Base-by-base conservation (phyloP, 2,329 filamentous ascomycete genomes). In the Cephalotrichum gorgonifer region DNA sequence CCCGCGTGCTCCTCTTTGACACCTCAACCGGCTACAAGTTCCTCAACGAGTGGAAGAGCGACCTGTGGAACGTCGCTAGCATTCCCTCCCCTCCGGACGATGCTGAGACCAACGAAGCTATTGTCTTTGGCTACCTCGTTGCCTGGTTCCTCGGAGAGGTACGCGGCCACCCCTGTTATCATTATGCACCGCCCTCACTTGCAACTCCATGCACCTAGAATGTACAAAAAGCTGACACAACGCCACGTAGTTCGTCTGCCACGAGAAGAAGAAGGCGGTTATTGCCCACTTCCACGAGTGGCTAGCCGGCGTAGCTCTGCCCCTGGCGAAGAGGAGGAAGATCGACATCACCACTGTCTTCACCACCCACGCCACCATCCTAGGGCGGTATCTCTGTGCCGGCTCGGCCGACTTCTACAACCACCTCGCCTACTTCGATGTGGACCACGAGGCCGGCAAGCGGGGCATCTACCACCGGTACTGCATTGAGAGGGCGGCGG, bases 81-180 rank as follows among this genome's bases (percentile, higher is more conserved):
- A 97, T 98, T 58, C 93, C 93, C n/a, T 88, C 89, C 14, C 93
- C 93, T 11, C 84, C 87, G 7, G 82, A 82, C 54, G 93, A 98
- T 61, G 84, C 90, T 47, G 93, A 98, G 74, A 96, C 93, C 49
- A 97, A 96, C 11, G 39, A 44, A n/a, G 43, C 47, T n/a, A 35
- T 49, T 14, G 15, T 38, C 28, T 49, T 49, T 38, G 47, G 47
- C 11, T 49, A 43, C 41, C 30, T 49, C 27, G 20, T 43, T n/a
- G 22, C 28, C 14, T 42, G 38, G 39, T 49, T 49, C 43, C 17
- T 49, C 9, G 35, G 25, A 35, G 47, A 49, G 22, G 47, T 49
- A 43, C 27, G 25, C 63, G 93, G 86, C 93, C 38, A 93, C 97
- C 88, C 46, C 75, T 97, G 30, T 93, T 93, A 25, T 39, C 4